Base-by-base conservation (phyloP, 192 early-diverging fungal species). In the Rhizophagus clarus region DNA sequence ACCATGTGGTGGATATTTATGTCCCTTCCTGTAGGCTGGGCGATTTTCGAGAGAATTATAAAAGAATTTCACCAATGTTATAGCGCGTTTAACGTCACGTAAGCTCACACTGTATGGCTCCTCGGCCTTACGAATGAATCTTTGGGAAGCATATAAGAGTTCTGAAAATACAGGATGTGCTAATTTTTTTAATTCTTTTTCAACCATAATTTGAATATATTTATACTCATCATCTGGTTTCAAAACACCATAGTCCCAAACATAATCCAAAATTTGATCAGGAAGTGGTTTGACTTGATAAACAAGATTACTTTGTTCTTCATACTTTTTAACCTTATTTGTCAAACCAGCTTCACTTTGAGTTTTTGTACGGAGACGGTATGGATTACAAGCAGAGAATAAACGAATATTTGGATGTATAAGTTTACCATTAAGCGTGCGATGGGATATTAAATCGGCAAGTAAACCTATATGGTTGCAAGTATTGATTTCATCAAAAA, bases 61-160 rank as follows among this genome's bases (percentile, higher is more conserved):
- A 56, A 56, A 56, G 51, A 56, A 56, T 56, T 56, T 56, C 17
- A 56, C 17, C 6, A 56, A 56, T 26, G 22, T 66, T 20, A 79
- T 66, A n/a, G 77, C 61, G 37, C 77, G 66, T 24, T 73, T 79
- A 7, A 79, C 77, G n/a, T 79, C 77, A 22, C 77, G 77, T 22
- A 79, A 51, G 77, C 77, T 79, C 4, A 79, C 77, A 49, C 71
- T 79, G n/a, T 69, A 37, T 9, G 29, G 24, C 26, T 56, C 77
- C 37, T 79, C 77, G 22, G 73, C 56, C 20, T 75, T 49, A 24
- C 77, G 77, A 26, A 79, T 79, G 34, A 74, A 79, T 73, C 37
- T 47, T 40, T 79, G 77, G 12, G 77, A 79, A 4, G 75, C 31
- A 29, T 31, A 79, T 11, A 79, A 22, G 20, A 56, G 51, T 22